Percentiles rank a stretch among this genome's conserved stretches.
Conservation (phyloP, 257 asterid genomes). For the Striga asiatica region DNA sequence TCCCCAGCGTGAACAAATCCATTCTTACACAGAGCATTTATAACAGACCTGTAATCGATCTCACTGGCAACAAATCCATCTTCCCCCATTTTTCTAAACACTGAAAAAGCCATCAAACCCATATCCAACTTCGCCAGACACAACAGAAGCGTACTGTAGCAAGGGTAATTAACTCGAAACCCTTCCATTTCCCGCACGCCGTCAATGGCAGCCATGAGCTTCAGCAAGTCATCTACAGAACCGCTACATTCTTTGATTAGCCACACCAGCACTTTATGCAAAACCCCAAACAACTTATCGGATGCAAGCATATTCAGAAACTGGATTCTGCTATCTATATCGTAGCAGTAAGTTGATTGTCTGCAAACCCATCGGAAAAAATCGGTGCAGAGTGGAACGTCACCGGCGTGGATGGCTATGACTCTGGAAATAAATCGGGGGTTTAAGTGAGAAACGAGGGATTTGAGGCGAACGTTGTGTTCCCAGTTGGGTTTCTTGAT, state of each 20-base stretch:
- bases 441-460: conserved; percentile 35
- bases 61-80: conserved; percentile 28
- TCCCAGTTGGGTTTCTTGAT: conserved; percentile 30
- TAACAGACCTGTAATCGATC: conserved; percentile 28
- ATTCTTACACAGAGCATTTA: conserved; percentile 40
- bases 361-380: conserved; percentile 35
- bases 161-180: conserved; percentile 35
- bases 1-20: conserved; percentile 32
- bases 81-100: conserved; percentile 27
- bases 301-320: conserved; percentile 17
- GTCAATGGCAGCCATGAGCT: conserved; percentile 25
- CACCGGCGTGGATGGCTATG: conserved; percentile 20
- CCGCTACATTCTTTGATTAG: conserved; percentile 22
- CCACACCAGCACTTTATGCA: conserved; percentile 24
- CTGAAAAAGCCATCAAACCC: conserved; percentile 27
- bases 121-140: conserved; percentile 29
- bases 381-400: conserved; percentile 25
- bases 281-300: conserved; percentile 16
- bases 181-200: conserved; percentile 24
- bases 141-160: conserved; percentile 33
- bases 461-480: conserved; percentile 16
- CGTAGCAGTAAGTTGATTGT: conserved; percentile 34
- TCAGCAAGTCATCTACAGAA: conserved; percentile 23
- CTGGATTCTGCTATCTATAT: conserved; percentile 21
- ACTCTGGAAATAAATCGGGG: conserved; percentile 25